Base-by-base conservation (phyloP, 1,139 yeast genomes). In the Waltiozyma sp. region DNA sequence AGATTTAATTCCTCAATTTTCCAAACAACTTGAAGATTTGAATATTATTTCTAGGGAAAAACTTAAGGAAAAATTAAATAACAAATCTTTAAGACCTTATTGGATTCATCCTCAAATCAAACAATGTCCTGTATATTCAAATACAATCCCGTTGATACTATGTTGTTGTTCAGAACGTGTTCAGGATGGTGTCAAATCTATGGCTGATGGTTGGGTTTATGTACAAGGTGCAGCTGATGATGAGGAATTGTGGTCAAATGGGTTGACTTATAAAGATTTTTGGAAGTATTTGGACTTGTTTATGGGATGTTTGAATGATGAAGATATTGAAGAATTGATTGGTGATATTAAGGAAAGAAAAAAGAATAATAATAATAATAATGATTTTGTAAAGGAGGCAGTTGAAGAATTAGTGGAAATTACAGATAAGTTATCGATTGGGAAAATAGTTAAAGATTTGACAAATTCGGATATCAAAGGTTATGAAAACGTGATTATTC, bases 211-310 rank as follows among this genome's bases (percentile, higher is more conserved):
- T 2, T 77, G 64, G 49, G 63, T 70, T 0, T 88, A 88, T 57
- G 81, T 87, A 2, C 96, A 86, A 60, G 96, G 96, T 1, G 88
- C 95, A 0, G 96, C 93, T 0, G 96, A 88, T 60, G 96, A 88
- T 55, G 95, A 88, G 57, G 96, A 88, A 54, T 65, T 81, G 23
- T 88, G 96, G 96, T 78, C 88, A 0, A 57, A 64, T 6, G 69
- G 69, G 0, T 59, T 87, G 23, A 70, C 69, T 1, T 77, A 91
- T 0, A 52, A 57, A 1, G 43, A 73, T 15, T 74, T 84, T 44
- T 87, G 95, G 95, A 47, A 59, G 1, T 56, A 71, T 42, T 47
- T 60, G 3, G 60, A 60, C 0, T 37, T 51, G 2, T 56, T 78
- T 15, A 63, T 64, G 9, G 56, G 62, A 19, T 33, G 36, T 33